Evolutionary conservation across 2,329 filamentous ascomycete species (phyloP).

Genomic region (Aspergillus sp.): DNA sequence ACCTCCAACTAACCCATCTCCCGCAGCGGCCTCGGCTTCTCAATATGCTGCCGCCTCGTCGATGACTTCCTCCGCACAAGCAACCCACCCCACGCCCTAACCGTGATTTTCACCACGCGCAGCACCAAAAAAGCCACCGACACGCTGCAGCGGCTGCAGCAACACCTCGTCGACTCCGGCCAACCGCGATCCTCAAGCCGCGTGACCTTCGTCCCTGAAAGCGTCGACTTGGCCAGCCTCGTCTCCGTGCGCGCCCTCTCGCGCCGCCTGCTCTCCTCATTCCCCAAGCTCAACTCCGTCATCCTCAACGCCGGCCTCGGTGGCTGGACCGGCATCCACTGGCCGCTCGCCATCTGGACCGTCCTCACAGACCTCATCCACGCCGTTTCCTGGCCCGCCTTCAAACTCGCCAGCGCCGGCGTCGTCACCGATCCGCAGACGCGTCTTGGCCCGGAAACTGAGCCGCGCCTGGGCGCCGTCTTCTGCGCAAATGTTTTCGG

Average conservation of each 20-base stretch:
- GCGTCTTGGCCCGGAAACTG: constrained; percentile 20
- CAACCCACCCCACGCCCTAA: constrained; percentile 58
- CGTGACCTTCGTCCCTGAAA: constrained; percentile 47
- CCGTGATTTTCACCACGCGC: constrained; percentile 77
- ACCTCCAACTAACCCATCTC: constrained; percentile 3
- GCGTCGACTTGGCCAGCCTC: constrained; percentile 49
- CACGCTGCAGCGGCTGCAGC: constrained; percentile 56
- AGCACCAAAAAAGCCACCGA: constrained; percentile 62
- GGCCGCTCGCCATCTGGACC: constrained; percentile 48
- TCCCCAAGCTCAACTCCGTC: constrained; percentile 67
- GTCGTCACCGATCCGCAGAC: constrained; percentile 47
- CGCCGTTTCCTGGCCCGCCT: constrained; percentile 65
- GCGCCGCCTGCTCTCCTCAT: constrained; percentile 37
- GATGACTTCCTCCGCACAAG: constrained; percentile 74
- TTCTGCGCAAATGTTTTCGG: constrained; percentile 93
- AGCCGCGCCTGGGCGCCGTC: constrained; percentile 63
- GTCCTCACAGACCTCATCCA: constrained; percentile 56
- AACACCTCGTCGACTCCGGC: constrained; percentile 46
- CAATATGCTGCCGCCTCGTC: constrained; percentile 73
- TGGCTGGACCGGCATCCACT: constrained; percentile 74
- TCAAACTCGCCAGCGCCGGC: constrained; percentile 57
- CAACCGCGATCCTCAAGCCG: constrained; percentile 31
- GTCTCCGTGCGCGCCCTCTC: constrained; percentile 47
- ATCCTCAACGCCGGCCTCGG: constrained; percentile 85
- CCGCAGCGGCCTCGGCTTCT: constrained; percentile 72